phyloP scores from a whole-genome alignment of 129 eudicot species.

The Tanacetum coccineum region DNA sequence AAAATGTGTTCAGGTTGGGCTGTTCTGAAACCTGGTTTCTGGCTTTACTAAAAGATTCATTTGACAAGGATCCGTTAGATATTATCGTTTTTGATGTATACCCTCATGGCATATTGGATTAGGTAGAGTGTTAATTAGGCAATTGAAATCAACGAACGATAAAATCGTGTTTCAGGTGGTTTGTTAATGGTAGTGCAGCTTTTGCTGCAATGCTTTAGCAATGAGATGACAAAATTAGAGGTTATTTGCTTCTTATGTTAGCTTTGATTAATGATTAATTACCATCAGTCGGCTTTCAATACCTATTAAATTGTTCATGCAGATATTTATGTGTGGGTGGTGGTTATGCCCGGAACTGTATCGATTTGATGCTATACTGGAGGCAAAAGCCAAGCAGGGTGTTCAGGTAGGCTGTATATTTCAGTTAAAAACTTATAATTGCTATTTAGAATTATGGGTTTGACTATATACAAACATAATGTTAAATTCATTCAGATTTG shows the following conservation, averaged over 20 bases:
- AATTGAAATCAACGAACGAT: conserved; percentile 69
- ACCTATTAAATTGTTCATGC: conserved; percentile 30
- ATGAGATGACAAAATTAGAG: conserved; percentile 95
- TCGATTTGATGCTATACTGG: too few species aligned
- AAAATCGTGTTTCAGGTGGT: conserved; percentile 96
- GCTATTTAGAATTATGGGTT: too few species aligned
- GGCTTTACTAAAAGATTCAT: conserved; percentile 85
- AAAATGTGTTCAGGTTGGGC: conserved; percentile 90
- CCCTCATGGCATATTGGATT: conserved; percentile 78
- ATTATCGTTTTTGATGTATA: conserved; percentile 87
- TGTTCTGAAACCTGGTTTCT: conserved; percentile 94
- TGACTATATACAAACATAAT: too few species aligned
- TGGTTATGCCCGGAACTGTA: too few species aligned
- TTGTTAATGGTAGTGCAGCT: conserved; percentile 91
- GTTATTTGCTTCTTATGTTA: conserved; percentile 32
- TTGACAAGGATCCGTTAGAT: conserved; percentile 80
- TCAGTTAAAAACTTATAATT: too few species aligned
- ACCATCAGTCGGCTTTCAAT: conserved; percentile 5
- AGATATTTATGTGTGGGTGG: too few species aligned
- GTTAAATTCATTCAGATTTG: too few species aligned
- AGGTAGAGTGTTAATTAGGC: conserved; percentile 69
- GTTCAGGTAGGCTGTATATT: too few species aligned
- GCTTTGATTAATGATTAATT: neutral
- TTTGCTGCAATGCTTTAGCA: conserved; percentile 92
- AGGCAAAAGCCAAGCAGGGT: too few species aligned